Evolutionary conservation across 179 eudicot genomes (phyloP).

Genomic region (Silene coronaria): DNA sequence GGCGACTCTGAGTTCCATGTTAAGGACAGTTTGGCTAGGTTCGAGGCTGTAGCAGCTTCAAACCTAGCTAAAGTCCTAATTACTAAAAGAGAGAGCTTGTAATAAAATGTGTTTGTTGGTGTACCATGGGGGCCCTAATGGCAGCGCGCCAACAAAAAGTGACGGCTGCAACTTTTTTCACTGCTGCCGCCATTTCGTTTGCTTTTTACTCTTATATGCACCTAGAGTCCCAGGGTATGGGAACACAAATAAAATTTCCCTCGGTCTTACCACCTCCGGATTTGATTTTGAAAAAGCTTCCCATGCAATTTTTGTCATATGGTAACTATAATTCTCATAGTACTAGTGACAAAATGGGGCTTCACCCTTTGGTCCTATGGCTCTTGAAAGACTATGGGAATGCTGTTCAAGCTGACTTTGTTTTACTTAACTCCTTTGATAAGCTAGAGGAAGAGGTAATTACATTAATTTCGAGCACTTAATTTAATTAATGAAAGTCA

Average conservation of each 20-base stretch:
- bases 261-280: background rate
- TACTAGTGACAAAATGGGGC: background rate
- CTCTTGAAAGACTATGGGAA: background rate
- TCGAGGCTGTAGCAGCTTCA: slow-evolving; percentile 1
- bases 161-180: slow-evolving; percentile 1
- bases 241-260: background rate
- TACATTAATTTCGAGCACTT: background rate
- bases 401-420: slow-evolving; percentile 9
- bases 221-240: background rate
- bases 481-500: no score
- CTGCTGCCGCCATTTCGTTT: slow-evolving; percentile 12
- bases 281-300: background rate
- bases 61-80: background rate
- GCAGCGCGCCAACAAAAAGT: slow-evolving; percentile 6
- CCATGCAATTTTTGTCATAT: background rate
- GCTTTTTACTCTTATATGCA: slow-evolving; percentile 10
- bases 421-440: slow-evolving; percentile 16
- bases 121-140: slow-evolving; percentile 6
- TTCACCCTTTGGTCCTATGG: slow-evolving; percentile 9
- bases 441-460: slow-evolving; percentile 15
- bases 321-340: background rate
- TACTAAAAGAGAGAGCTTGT: background rate
- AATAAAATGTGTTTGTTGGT: slow-evolving; percentile 12
- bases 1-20: background rate
- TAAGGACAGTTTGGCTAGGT: slow-evolving; percentile 7